Conservation (phyloP, 106 monocot species). For the Posidonia australis region DNA sequence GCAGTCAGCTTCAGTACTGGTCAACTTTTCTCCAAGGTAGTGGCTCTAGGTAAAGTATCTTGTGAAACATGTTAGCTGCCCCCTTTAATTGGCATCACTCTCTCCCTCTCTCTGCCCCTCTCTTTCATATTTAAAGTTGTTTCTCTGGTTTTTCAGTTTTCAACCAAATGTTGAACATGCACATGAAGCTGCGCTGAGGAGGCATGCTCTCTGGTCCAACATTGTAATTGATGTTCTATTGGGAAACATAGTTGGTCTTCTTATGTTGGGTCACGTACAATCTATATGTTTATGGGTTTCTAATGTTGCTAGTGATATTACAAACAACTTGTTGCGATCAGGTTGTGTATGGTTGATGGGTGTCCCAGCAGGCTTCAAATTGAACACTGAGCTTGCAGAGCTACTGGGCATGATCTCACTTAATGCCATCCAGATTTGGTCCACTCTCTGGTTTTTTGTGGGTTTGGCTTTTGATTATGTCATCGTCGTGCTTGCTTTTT, state of each 20-base stretch:
- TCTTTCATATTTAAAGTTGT: neutral
- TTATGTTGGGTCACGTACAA: slow-evolving; percentile 29
- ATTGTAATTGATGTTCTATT: slow-evolving; percentile 51
- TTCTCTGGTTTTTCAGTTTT: slow-evolving; percentile 27
- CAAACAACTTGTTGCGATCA: slow-evolving; percentile 62
- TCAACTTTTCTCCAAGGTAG: slow-evolving; percentile 51
- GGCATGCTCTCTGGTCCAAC: slow-evolving; percentile 63
- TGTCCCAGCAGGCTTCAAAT: slow-evolving; percentile 91
- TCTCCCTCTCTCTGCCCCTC: neutral
- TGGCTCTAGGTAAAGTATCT: slow-evolving; percentile 41
- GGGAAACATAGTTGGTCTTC: slow-evolving; percentile 46
- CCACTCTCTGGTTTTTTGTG: slow-evolving; percentile 63
- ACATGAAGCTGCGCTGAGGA: slow-evolving; percentile 46
- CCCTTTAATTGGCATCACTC: no score
- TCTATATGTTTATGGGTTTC: slow-evolving; percentile 25
- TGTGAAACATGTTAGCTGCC: neutral
- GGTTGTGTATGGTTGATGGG: slow-evolving; percentile 99
- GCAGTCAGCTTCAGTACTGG: slow-evolving; percentile 81
- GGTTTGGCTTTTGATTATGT: slow-evolving; percentile 24
- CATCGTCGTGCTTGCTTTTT: slow-evolving; percentile 38
- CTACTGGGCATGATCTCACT: slow-evolving; percentile 78
- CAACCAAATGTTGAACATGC: slow-evolving; percentile 51
- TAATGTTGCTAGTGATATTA: slow-evolving; percentile 24
- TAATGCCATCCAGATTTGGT: slow-evolving; percentile 83
- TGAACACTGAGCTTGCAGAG: slow-evolving; percentile 79